These are phyloP conservation scores for Dorcoceras hygrometricum DNA, from an alignment of 257 asterid species.

Conservation along the genomic window DNA sequence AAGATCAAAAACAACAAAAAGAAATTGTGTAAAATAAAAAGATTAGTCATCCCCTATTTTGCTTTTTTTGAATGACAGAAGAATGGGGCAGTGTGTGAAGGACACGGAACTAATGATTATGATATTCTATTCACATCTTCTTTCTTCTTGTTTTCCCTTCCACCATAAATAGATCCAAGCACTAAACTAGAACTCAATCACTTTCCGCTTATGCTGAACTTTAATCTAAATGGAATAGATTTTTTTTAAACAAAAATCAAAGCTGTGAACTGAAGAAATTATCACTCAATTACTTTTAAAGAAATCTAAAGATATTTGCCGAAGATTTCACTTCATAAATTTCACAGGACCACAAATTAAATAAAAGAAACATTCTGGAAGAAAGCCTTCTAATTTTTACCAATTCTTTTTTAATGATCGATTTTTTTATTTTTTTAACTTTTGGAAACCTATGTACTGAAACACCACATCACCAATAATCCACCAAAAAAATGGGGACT, in stretches of 20 bases:
- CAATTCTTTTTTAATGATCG: too few species aligned
- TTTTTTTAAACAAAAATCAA: constrained; percentile 15
- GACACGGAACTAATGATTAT: constrained; percentile 56
- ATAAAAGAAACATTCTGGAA: background rate
- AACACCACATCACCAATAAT: background rate
- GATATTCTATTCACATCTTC: constrained; percentile 28
- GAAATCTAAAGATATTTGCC: constrained; percentile 24
- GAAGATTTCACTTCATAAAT: background rate
- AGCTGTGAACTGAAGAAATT: constrained; percentile 21
- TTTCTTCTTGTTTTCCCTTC: background rate
- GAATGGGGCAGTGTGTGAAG: constrained; percentile 33
- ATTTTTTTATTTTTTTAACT: too few species aligned
- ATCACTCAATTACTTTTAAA: constrained; percentile 9
- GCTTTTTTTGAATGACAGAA: constrained; percentile 30
- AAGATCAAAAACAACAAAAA: constrained; percentile 24
- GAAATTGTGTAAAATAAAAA: constrained; percentile 21
- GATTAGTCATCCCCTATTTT: constrained; percentile 27
- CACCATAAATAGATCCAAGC: constrained; percentile 28
- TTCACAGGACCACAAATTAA: constrained; percentile 7
- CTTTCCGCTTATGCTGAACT: constrained; percentile 35
- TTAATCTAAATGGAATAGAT: constrained; percentile 7
- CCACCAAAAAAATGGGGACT: background rate
- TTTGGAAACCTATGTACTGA: too few species aligned
- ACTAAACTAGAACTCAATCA: constrained; percentile 35
- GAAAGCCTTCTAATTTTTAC: background rate